phyloP scores from a whole-genome alignment of 257 asterid species.

The Petunia axillaris region DNA sequence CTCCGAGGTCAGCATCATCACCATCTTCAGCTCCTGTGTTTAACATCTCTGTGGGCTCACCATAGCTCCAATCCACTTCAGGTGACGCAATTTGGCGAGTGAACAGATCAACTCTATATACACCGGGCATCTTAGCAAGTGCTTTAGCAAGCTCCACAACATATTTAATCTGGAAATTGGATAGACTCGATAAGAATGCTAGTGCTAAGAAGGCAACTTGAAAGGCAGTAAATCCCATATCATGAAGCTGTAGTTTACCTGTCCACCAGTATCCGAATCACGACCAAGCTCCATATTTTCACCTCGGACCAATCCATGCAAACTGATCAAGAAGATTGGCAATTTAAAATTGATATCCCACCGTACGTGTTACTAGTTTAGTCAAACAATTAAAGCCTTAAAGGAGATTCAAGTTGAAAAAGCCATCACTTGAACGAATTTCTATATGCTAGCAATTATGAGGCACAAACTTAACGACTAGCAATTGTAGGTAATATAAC shows the following conservation, averaged over 20 bases:
- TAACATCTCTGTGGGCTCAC: constrained; percentile 87
- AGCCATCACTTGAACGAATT: background rate
- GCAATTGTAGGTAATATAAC: background rate
- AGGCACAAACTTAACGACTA: background rate
- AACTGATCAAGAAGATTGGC: constrained; percentile 44
- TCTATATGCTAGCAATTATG: background rate
- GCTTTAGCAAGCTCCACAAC: constrained; percentile 86
- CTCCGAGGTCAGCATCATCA: constrained; percentile 54
- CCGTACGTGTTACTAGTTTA: background rate
- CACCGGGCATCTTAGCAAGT: constrained; percentile 78
- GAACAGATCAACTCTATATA: constrained; percentile 76
- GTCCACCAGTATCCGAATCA: constrained; percentile 92
- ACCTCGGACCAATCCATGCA: constrained; percentile 87
- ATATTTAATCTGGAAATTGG: constrained; percentile 62
- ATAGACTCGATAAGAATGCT: constrained; percentile 21
- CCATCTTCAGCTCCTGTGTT: constrained; percentile 57
- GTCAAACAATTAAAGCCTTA: background rate
- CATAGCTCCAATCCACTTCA: constrained; percentile 87
- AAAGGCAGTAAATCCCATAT: background rate
- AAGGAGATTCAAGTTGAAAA: constrained; percentile 7
- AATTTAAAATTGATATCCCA: background rate
- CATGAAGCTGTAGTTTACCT: constrained; percentile 42
- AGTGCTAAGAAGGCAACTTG: constrained; percentile 14
- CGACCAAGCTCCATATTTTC: constrained; percentile 96
- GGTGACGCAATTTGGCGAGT: constrained; percentile 83